Conservation (phyloP, 2,329 filamentous ascomycete genomes). For the Aureobasidium sp. region DNA sequence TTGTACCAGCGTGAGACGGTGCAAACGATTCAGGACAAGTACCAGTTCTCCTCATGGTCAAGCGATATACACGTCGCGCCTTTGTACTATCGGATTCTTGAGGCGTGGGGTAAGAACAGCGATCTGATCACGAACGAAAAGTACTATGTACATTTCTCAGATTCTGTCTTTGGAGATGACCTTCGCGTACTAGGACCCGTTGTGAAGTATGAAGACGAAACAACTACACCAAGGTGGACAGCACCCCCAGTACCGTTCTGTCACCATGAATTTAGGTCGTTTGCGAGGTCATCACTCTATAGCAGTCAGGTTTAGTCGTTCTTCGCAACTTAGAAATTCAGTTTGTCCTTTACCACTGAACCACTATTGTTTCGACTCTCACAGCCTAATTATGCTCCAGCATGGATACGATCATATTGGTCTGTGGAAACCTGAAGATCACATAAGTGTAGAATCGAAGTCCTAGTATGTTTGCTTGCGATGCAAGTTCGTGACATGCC, state of each 20-base stretch:
- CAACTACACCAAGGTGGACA: neutral
- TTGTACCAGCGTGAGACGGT: constrained; percentile 27
- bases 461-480: too few species aligned
- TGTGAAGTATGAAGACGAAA: constrained; percentile 20
- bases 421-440: too few species aligned
- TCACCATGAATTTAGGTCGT: neutral
- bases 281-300: neutral
- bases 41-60: constrained; percentile 25
- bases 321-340: too few species aligned
- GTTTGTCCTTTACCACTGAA: too few species aligned
- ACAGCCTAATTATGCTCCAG: too few species aligned
- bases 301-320: too few species aligned
- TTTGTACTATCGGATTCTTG: constrained; percentile 24
- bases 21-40: constrained; percentile 24
- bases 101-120: constrained; percentile 25
- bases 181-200: constrained; percentile 26
- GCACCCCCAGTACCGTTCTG: neutral
- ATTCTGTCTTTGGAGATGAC: constrained; percentile 22
- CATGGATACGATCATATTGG: too few species aligned
- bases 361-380: too few species aligned
- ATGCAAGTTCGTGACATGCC: too few species aligned
- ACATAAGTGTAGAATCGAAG: too few species aligned
- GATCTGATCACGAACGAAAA: constrained; percentile 21
- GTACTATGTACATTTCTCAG: constrained; percentile 17
- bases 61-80: constrained; percentile 27